phyloP scores from a whole-genome alignment of 106 monocot species.

The Phalaenopsis aphrodite region DNA sequence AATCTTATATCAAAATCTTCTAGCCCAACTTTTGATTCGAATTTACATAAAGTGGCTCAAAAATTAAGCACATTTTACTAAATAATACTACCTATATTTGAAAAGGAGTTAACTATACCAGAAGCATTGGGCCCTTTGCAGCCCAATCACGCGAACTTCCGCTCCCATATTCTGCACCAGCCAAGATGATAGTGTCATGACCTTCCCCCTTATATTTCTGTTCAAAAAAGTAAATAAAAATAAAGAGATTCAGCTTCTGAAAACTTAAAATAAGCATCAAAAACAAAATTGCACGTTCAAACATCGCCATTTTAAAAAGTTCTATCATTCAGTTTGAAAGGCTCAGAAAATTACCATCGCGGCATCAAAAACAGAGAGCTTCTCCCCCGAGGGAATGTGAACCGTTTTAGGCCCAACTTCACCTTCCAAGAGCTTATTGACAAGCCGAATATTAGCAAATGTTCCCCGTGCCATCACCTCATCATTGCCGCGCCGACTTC shows the following conservation, averaged over 20 bases:
- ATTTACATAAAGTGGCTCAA: not conserved
- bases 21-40: not conserved
- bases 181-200: conserved; percentile 75
- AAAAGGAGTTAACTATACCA: conserved; percentile 18
- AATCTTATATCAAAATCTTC: not conserved
- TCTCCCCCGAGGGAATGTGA: conserved; percentile 85
- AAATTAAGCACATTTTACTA: not conserved
- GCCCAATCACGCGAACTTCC: conserved; percentile 97
- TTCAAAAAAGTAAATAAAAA: not conserved
- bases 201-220: conserved; percentile 79
- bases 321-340: too few relatives aligned
- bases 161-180: conserved; percentile 87
- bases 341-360: conserved; percentile 42
- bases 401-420: conserved; percentile 86
- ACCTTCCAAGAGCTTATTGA: conserved; percentile 83
- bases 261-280: not conserved
- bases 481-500: conserved; percentile 84
- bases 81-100: not conserved
- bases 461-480: conserved; percentile 95
- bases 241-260: not conserved
- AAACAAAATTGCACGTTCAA: not conserved
- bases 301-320: not conserved
- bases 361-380: conserved; percentile 83
- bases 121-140: conserved; percentile 84
- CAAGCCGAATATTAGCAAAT: conserved; percentile 87